Conservation (phyloP, 768 basidiomycete species). For the Rossbeevera mucosa region DNA sequence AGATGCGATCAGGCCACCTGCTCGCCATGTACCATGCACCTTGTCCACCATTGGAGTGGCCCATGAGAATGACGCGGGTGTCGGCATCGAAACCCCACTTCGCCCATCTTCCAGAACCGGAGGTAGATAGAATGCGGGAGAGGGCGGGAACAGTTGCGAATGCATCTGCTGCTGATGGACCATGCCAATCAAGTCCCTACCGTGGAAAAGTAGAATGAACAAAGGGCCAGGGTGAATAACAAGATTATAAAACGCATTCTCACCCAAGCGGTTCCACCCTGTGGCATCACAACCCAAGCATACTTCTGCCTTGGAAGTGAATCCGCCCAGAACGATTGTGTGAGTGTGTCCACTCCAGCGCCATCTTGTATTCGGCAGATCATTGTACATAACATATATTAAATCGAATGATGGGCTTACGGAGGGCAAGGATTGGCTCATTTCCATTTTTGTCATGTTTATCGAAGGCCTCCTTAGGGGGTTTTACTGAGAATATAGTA, state of each 20-base stretch:
- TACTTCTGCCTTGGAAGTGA: conserved; percentile 53
- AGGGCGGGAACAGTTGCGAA: conserved; percentile 62
- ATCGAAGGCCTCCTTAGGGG: conserved; percentile 41
- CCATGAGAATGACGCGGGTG: conserved; percentile 61
- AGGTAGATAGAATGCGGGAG: conserved; percentile 37
- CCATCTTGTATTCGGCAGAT: conserved; percentile 53
- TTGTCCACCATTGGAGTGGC: conserved; percentile 93
- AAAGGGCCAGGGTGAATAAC: not conserved
- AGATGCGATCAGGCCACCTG: conserved; percentile 70
- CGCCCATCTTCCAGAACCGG: conserved; percentile 33
- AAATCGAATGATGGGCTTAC: conserved; percentile 35
- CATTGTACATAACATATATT: not conserved
- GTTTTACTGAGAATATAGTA: conserved; percentile 52
- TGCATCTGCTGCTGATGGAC: conserved; percentile 68
- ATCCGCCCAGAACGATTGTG: conserved; percentile 53
- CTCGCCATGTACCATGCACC: conserved; percentile 79
- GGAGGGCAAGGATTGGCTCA: conserved; percentile 59
- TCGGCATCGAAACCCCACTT: conserved; percentile 36
- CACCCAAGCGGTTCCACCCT: conserved; percentile 85
- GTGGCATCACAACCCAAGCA: conserved; percentile 78
- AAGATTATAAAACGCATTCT: conserved; percentile 3
- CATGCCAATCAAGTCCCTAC: conserved; percentile 92
- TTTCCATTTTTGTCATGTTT: conserved; percentile 12
- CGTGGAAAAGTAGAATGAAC: not conserved
- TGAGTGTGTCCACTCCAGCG: conserved; percentile 73